Conservation (phyloP, 2,329 filamentous ascomycete species). For the Akanthomyces muscarius region DNA sequence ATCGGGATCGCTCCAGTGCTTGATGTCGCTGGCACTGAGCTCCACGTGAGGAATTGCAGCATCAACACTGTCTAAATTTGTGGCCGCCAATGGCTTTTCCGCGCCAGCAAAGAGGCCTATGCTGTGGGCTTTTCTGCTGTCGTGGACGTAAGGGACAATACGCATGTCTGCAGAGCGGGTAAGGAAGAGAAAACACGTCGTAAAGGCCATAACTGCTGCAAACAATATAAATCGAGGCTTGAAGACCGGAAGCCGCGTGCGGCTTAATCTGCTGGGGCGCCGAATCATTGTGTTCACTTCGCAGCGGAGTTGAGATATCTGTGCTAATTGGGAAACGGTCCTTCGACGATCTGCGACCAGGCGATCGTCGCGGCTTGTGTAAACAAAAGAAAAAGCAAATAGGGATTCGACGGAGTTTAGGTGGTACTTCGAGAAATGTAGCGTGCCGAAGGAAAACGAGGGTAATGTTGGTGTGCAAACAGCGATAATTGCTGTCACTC, state of each 20-base stretch:
- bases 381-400: background rate
- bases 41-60: slow-evolving; percentile 28
- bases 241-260: slow-evolving; percentile 32
- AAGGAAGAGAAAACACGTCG: slow-evolving; percentile 43
- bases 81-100: background rate
- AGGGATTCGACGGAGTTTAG: background rate
- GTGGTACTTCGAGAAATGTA: background rate
- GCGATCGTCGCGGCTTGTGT: background rate
- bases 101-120: background rate
- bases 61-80: background rate
- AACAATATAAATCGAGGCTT: slow-evolving; percentile 41
- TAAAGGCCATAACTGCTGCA: slow-evolving; percentile 35
- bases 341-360: background rate
- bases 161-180: slow-evolving; percentile 23
- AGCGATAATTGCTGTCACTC: slow-evolving; percentile 10
- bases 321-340: background rate
- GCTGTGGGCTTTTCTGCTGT: background rate
- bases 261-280: slow-evolving; percentile 26
- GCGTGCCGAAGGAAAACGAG: background rate
- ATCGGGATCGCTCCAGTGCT: slow-evolving; percentile 34
- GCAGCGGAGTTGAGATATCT: background rate
- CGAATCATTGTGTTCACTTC: slow-evolving; percentile 31
- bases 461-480: background rate
- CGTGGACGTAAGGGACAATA: slow-evolving; percentile 31
- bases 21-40: slow-evolving; percentile 33